These are phyloP conservation scores for Picea sitchensis DNA, from an alignment of 75 land plant species.

Conservation along the genomic window DNA sequence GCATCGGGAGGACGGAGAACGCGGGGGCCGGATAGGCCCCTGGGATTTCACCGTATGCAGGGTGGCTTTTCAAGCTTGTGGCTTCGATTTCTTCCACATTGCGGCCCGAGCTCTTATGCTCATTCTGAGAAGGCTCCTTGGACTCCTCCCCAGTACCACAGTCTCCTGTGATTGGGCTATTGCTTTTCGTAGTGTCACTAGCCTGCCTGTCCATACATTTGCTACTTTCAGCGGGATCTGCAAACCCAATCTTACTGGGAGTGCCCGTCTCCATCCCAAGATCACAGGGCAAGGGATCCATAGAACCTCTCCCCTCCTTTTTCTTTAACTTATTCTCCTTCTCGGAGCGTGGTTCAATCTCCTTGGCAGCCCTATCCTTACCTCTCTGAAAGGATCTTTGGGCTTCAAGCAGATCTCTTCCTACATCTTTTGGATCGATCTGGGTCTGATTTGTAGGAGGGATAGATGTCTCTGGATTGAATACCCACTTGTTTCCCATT, in stretches of 20 bases:
- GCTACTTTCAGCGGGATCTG: neutral
- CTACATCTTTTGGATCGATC: neutral
- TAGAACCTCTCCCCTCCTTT: neutral
- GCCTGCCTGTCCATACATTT: neutral
- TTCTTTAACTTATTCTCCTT: slow-evolving; percentile 1
- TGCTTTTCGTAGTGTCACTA: neutral
- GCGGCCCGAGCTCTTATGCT: slow-evolving; percentile 4
- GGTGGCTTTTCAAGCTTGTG: neutral
- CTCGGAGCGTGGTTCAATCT: neutral
- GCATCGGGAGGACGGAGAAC: neutral
- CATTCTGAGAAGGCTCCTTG: neutral
- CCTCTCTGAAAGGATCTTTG: slow-evolving; percentile 10
- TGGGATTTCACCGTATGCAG: neutral
- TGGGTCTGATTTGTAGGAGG: neutral
- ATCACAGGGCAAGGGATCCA: neutral
- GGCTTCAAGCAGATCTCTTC: slow-evolving; percentile 3
- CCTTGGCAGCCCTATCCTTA: slow-evolving; percentile 3
- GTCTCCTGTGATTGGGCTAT: slow-evolving; percentile 1
- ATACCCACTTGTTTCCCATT: neutral
- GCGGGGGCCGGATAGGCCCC: neutral
- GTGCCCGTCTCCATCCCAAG: neutral
- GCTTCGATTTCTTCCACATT: neutral
- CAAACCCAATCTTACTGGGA: neutral
- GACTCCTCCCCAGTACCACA: slow-evolving; percentile 1
- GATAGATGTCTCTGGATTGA: slow-evolving; percentile 2